These are phyloP conservation scores for Tuber melanosporum DNA, from an alignment of 495 filamentous ascomycete genomes.

Conservation along the genomic window DNA sequence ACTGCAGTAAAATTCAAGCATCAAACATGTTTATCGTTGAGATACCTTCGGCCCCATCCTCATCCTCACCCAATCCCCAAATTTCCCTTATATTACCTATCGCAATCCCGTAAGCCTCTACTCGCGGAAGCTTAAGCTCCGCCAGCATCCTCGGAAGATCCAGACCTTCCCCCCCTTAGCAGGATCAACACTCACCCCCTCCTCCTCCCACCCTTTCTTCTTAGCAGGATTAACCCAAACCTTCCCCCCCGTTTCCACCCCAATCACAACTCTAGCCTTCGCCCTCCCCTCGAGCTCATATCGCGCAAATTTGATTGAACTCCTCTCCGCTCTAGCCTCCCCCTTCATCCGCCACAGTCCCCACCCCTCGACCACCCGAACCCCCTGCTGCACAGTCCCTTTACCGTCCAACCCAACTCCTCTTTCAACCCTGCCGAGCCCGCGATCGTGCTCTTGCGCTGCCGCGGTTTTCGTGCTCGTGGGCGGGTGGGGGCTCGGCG, in stretches of 20 bases:
- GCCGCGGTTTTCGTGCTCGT: too few relatives aligned
- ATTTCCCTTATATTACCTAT: background rate
- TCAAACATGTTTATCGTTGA: background rate
- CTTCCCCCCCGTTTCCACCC: slow-evolving; percentile 35
- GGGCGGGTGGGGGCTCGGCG: too few relatives aligned
- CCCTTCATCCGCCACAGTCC: too few relatives aligned
- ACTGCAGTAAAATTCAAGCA: background rate
- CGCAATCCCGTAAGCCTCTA: too few relatives aligned
- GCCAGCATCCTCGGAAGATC: background rate
- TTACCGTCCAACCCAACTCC: background rate
- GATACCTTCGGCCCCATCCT: background rate
- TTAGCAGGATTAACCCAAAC: slow-evolving; percentile 45
- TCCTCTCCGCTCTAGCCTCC: too few relatives aligned
- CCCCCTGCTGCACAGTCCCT: too few relatives aligned
- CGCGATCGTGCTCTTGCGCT: background rate
- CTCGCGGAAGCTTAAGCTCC: too few relatives aligned
- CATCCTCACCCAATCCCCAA: background rate
- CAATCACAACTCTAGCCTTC: background rate
- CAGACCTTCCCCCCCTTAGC: too few relatives aligned
- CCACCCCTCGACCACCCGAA: slow-evolving; percentile 45
- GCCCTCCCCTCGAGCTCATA: too few relatives aligned
- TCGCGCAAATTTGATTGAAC: too few relatives aligned
- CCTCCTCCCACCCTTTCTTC: background rate
- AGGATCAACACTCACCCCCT: too few relatives aligned
- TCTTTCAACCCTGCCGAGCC: slow-evolving; percentile 8